Evolutionary conservation across 1,284 basidiomycete species (phyloP), one percentile per base, ranked within the genome.

Genomic region (Clitocybe nebularis): DNA sequence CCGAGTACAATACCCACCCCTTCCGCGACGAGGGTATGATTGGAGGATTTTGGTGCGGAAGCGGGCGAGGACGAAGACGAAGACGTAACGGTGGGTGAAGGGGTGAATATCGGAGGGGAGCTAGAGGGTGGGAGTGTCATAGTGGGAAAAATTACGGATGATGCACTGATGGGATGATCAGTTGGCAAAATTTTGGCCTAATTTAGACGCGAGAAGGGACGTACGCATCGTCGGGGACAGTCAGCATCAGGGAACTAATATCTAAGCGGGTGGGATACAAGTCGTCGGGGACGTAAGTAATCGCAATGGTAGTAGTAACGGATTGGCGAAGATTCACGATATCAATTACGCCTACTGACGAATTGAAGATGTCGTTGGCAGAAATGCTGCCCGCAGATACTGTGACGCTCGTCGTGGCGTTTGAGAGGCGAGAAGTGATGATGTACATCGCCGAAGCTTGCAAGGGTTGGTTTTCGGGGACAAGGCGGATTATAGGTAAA

Each of bases 401-500:
- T 0, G 74, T 71, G 33, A 79, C 56, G 45, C 77, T 77, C 44
- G 72, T 59, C 8, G 68, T 72, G 3, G 77, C 74, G 43, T 74
- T 77, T 2, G 76, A 75, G 1, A 54, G 47, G 8, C 59, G 35
- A 3, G 71, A 69, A 10, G 73, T 71, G 11, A 57, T 63, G 37
- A 79, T 56, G 45, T 63, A 73, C 5, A 77, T 49, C 2, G 63
- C 59, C 5, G 68, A 70, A 7, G 72, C 77, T 79, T 4, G 23
- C 10, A 44, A 24, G 19, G 36, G 19, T 20, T 42, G 19, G 38
- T 24, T 43, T 40, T 19, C 25, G 10, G 3, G 39, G 33, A n/a
- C 19, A 29, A 16, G 39, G 25, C 26, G 21, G 38, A 23, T 28
- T 21, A 13, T 28, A n/a, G n/a, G 16, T 26, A 35, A 25, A 16